Evolutionary conservation across 495 filamentous ascomycete genomes (phyloP), one percentile per base, ranked within the genome.

Genomic region (Aspergillus olivimuriae): DNA sequence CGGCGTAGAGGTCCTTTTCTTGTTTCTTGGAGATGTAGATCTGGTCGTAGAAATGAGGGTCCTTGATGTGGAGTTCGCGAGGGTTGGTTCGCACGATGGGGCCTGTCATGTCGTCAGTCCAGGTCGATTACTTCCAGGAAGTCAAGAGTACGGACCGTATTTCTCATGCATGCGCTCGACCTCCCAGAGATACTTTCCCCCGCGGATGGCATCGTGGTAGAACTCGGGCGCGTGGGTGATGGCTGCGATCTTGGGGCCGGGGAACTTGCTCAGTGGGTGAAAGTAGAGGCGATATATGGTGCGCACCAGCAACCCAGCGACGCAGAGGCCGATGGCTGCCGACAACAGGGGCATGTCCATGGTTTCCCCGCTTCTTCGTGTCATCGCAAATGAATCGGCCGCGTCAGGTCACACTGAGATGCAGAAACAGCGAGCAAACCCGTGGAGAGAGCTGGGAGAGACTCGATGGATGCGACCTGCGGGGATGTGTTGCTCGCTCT

Each of bases 91-190:
- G 60, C 4, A 71, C 55, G 30, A 71, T 68, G 8, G 68, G 66
- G 18, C 68, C 68, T 71, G 48, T 23, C 4, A 11, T 11, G 19
- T 11, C 11, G 20, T 14, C 4, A 14, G 44, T 30, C 45, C n/a
- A n/a, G n/a, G n/a, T n/a, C n/a, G n/a, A 28, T 19, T 24, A 16
- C 12, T 34, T n/a, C 3, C 18, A 5, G 0, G 2, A 4, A 3
- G 9, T 10, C 34, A 15, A 12, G 7, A 11, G 28, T 36, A 15
- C 64, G 61, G 22, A 63, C 62, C 55, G 42, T 74, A 72, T 45
- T 57, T 50, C 35, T 71, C 53, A 44, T 80, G 76, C 69, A 78
- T 68, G 10, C 61, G 49, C 34, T 65, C 49, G 20, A 80, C 68
- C 34, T 67, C 51, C 44, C 56, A 66, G 9, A 67, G 61, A 44